Percentiles rank a stretch among this genome's conserved stretches.
Conservation (phyloP, 2,329 filamentous ascomycete species). For the Emmonsiellopsis sp. region DNA sequence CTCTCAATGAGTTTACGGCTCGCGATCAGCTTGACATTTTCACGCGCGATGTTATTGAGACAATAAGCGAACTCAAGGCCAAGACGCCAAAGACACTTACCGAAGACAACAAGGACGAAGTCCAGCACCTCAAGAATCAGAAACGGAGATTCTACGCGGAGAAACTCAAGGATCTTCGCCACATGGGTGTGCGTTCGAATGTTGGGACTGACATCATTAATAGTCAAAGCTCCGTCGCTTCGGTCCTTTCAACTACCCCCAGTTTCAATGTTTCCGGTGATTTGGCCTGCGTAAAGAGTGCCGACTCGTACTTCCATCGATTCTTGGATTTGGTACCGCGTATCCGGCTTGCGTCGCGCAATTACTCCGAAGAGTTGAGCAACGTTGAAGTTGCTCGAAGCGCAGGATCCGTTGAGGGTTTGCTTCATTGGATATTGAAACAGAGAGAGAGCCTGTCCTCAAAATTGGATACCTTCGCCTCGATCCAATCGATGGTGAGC, state of each 20-base stretch:
- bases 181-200: slow-evolving; percentile 86
- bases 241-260: slow-evolving; percentile 55
- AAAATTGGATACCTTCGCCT: slow-evolving; percentile 21
- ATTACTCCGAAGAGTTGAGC: slow-evolving; percentile 79
- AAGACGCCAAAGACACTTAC: slow-evolving; percentile 74
- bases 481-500: slow-evolving; percentile 21
- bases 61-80: slow-evolving; percentile 66
- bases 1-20: slow-evolving; percentile 46
- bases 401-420: slow-evolving; percentile 76
- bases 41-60: slow-evolving; percentile 56
- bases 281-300: slow-evolving; percentile 27
- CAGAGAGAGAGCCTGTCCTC: slow-evolving; percentile 31
- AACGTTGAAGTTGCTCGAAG: slow-evolving; percentile 70
- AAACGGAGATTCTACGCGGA: slow-evolving; percentile 89
- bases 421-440: slow-evolving; percentile 49
- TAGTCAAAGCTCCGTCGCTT: slow-evolving; percentile 62
- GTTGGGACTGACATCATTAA: slow-evolving; percentile 63
- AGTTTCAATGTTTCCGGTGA: slow-evolving; percentile 23
- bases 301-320: slow-evolving; percentile 70
- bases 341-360: slow-evolving; percentile 56
- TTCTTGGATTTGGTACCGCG: slow-evolving; percentile 63
- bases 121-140: slow-evolving; percentile 82
- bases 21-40: slow-evolving; percentile 57
- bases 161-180: slow-evolving; percentile 68
- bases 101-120: slow-evolving; percentile 72